Evolutionary conservation across 768 basidiomycete species (phyloP), one percentile per base, ranked within the genome.

Genomic region (Tylopilus sp.): DNA sequence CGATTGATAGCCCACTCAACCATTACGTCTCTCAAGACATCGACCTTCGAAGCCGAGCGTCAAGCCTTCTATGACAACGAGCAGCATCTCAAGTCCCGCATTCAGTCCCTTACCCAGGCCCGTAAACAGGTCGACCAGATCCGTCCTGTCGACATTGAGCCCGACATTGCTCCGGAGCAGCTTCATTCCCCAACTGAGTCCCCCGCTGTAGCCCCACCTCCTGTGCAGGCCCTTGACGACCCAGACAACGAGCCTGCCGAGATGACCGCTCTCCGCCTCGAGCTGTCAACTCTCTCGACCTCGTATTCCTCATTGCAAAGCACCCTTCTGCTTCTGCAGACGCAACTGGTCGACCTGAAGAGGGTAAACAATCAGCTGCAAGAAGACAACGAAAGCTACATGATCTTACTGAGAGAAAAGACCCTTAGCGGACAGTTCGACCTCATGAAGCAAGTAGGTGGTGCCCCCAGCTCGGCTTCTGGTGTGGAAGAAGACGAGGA

Each of bases 311-410:
- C 90, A 7, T 72, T 97, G 19, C 85, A 94, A 62, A 88, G 83
- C 53, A 94, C 92, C 26, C 76, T 95, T 11, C 78, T 87, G n/a
- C 82, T 93, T 31, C 75, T 95, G 37, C 89, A 91, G 68, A 80
- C 83, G 4, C 93, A 98, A 64, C 77, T 97, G 12, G 76, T 86
- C 30, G 95, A 98, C 64, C 72, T 98, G 48, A 91, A 93, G 71
- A 76, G 89, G 50, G 87, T 94, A 55, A 97, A 97, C 67, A 81
- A 86, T 58, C 84, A 87, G 57, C 70, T 93, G 36, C 92, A 94
- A 71, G 94, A 98, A 70, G 95, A 98, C 62, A 99, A 98, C 69
- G 94, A 97, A 71, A 90, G 90, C 45, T 99, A 93, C 74, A 92
- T 96, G 81, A 91, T 95, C 56, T 79, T 99, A 34, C 74, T 98